Conservation (phyloP, 164 flowering plant genomes). For the Paratinospora sagittata region DNA sequence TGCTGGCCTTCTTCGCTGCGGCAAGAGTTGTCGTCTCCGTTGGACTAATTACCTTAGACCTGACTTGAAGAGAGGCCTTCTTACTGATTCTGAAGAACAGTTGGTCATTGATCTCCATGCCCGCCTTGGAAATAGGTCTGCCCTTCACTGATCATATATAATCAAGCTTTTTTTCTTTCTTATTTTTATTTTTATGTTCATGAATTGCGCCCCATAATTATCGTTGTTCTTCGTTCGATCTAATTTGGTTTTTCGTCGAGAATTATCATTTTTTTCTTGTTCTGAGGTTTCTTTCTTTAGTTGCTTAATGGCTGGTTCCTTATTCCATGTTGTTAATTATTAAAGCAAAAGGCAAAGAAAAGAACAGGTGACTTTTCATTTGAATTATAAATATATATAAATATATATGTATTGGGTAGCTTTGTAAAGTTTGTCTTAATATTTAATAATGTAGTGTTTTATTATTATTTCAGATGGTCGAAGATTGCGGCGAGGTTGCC, state of each 20-base stretch:
- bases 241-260: not conserved
- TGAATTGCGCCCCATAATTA: not conserved
- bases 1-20: slow-evolving; percentile 83
- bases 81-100: slow-evolving; percentile 69
- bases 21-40: slow-evolving; percentile 89
- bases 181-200: not conserved
- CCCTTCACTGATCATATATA: too few relatives aligned
- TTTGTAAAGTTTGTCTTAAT: not conserved
- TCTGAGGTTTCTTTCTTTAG: not conserved
- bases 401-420: not conserved
- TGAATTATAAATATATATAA: not conserved
- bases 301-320: not conserved
- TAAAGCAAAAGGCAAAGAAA: not conserved
- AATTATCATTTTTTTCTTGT: not conserved
- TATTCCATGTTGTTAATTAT: not conserved
- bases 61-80: slow-evolving; percentile 79
- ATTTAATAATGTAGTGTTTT: not conserved
- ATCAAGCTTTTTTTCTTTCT: too few relatives aligned
- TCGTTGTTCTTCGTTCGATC: not conserved
- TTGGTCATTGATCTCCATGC: slow-evolving; percentile 89
- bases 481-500: slow-evolving; percentile 76
- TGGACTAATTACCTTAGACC: slow-evolving; percentile 96
- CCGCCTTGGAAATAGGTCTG: slow-evolving; percentile 75
- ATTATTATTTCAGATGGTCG: slow-evolving; percentile 54
- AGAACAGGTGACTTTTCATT: not conserved